Base-by-base conservation (phyloP, 768 basidiomycete genomes). In the Pisolithus orientalis region DNA sequence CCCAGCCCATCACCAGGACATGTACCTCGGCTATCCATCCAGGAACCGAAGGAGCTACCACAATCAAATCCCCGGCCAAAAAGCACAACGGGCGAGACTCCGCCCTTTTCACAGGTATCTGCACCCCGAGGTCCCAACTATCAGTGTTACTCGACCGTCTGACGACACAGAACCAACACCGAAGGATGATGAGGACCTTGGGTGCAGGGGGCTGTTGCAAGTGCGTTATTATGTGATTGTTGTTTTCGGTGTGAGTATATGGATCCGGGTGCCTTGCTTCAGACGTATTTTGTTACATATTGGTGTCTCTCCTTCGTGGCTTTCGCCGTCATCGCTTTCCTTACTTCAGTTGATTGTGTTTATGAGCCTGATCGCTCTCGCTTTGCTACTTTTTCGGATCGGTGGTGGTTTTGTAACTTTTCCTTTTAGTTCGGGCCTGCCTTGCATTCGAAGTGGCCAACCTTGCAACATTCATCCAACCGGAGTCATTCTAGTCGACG, bases 201-300 rank as follows among this genome's bases (percentile, higher is more conserved):
- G 65, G 61, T 2, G 73, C 67, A 31, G 78, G 74, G 29, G 83
- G 85, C 38, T 90, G 89, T 64, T 91, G 89, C 75, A 87, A 84
- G 70, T 91, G 89, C 70, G 71, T 87, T 59, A 77, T 91, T 66
- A 91, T 91, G 89, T 91, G 80, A 89, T 68, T 55, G 25, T 25
- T 14, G 10, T 13, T 8, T 24, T 9, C 16, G n/a, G 44, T 21
- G 46, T 47, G 46, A 32, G 17, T 6, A 14, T 28, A 27, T 16
- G 27, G 44, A 14, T 13, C 17, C n/a, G 32, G 44, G 16, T 34
- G 16, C 17, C 45, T 47, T 32, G 21, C 21, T 25, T 44, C 43
- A 16, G 44, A 28, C 44, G 16, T 17, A n/a, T 28, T 13, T 29
- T 45, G 25, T 29, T 28, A 16, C 29, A 31, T 45, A 28, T n/a